Conservation (phyloP, 208 protist genomes). For the Porcisia deanei region DNA sequence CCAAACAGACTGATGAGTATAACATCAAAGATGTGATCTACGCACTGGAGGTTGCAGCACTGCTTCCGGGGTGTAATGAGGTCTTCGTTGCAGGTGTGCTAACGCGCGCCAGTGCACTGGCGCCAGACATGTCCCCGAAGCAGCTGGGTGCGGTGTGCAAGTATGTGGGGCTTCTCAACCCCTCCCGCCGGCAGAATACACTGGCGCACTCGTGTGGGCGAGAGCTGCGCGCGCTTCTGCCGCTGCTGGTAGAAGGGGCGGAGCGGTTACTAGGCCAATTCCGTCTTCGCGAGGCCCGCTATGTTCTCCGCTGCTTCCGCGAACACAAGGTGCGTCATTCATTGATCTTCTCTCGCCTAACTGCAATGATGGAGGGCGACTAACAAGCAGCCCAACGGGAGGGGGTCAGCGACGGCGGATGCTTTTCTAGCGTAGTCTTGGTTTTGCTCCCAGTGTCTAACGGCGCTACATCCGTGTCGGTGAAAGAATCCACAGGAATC, state of each 20-base stretch:
- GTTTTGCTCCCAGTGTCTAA: too few relatives aligned
- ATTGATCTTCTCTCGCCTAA: slow-evolving; percentile 80
- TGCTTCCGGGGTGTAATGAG: slow-evolving; percentile 53
- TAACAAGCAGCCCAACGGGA: slow-evolving; percentile 2
- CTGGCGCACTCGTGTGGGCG: slow-evolving; percentile 44
- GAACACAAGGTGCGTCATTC: slow-evolving; percentile 79
- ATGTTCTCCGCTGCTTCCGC: slow-evolving; percentile 74
- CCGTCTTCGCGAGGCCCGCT: slow-evolving; percentile 64
- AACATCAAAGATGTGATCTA: slow-evolving; percentile 68
- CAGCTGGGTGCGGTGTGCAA: slow-evolving; percentile 73
- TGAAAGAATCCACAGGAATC: too few relatives aligned
- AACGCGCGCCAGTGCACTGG: slow-evolving; percentile 41
- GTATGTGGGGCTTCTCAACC: slow-evolving; percentile 70
- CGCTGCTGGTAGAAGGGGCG: slow-evolving; percentile 55
- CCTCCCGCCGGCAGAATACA: slow-evolving; percentile 35
- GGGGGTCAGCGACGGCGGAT: neutral
- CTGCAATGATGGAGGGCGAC: slow-evolving; percentile 34
- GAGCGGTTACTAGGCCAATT: slow-evolving; percentile 73
- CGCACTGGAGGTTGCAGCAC: slow-evolving; percentile 61
- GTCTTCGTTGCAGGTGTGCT: slow-evolving; percentile 57
- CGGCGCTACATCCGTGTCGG: too few relatives aligned
- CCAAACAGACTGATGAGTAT: slow-evolving; percentile 47
- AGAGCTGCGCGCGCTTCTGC: slow-evolving; percentile 67
- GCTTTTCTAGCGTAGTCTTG: too few relatives aligned
- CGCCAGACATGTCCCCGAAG: slow-evolving; percentile 36